These are phyloP conservation scores for Backusella circina DNA, from an alignment of 192 early-diverging fungal genomes.

Conservation along the genomic window DNA sequence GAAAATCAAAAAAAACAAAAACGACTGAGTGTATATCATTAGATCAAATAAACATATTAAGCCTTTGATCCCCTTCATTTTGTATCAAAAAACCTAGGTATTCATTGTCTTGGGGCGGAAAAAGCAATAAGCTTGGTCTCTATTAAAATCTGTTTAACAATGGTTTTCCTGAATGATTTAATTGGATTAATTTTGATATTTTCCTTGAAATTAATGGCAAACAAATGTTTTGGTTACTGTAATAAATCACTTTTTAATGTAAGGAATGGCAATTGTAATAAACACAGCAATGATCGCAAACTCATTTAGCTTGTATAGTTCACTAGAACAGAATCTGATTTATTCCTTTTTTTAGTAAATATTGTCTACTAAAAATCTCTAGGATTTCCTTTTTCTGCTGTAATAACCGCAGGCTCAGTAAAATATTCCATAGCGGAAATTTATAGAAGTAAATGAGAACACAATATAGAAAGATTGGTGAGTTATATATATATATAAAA, in stretches of 20 bases:
- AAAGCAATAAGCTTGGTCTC: background rate
- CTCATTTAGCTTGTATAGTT: background rate
- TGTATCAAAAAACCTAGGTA: background rate
- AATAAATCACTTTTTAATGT: background rate
- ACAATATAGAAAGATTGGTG: too few species aligned
- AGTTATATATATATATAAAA: too few species aligned
- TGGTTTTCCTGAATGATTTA: background rate
- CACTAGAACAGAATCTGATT: background rate
- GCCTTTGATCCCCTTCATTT: background rate
- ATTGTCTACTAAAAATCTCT: background rate
- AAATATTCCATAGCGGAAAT: background rate
- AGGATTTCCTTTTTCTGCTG: background rate
- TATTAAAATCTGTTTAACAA: background rate
- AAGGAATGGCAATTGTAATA: background rate
- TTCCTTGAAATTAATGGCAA: background rate
- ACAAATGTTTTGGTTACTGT: constrained; percentile 1
- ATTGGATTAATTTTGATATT: background rate
- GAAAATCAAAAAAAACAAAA: background rate
- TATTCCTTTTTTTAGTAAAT: background rate
- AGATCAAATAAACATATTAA: background rate
- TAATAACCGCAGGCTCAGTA: background rate
- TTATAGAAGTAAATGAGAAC: background rate
- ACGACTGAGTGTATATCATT: background rate
- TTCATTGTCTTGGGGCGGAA: background rate
- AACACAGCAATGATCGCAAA: background rate